Conservation (phyloP, 768 basidiomycete species). For the Amanita brunnescens region DNA sequence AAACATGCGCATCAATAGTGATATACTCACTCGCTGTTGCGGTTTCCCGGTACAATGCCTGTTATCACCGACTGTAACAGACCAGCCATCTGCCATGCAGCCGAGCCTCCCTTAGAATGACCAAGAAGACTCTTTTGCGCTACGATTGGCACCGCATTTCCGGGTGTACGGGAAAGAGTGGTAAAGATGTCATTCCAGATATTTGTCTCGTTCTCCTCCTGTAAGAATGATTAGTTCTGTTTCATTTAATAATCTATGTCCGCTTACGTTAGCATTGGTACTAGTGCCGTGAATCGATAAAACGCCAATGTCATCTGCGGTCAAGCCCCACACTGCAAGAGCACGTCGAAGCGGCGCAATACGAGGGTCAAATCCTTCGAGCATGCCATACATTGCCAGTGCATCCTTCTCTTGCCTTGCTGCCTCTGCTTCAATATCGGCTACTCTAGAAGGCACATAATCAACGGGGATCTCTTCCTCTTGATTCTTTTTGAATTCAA, state of each 20-base stretch:
- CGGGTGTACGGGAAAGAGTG: conserved; percentile 80
- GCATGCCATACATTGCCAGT: conserved; percentile 91
- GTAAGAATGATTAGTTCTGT: conserved; percentile 10
- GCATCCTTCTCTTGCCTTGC: conserved; percentile 87
- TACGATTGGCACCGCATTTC: conserved; percentile 96
- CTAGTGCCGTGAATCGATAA: conserved; percentile 87
- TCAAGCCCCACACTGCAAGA: conserved; percentile 93
- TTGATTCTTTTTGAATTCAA: conserved; percentile 49
- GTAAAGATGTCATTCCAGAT: conserved; percentile 96
- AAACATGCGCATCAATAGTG: neutral
- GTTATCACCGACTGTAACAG: conserved; percentile 76
- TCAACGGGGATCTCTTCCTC: conserved; percentile 48
- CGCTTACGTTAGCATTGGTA: conserved; percentile 66
- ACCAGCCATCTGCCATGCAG: conserved; percentile 95
- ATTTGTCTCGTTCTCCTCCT: conserved; percentile 96
- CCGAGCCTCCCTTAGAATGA: conserved; percentile 98
- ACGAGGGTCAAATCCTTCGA: conserved; percentile 77
- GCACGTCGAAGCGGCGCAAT: conserved; percentile 92
- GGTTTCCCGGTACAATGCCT: conserved; percentile 90
- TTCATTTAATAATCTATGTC: neutral
- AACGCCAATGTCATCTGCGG: conserved; percentile 86
- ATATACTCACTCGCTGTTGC: conserved; percentile 83
- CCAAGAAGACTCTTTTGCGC: conserved; percentile 97
- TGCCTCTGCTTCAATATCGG: conserved; percentile 87
- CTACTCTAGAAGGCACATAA: conserved; percentile 69